Conservation (phyloP, 257 asterid species). For the Nicotiana sylvestris region DNA sequence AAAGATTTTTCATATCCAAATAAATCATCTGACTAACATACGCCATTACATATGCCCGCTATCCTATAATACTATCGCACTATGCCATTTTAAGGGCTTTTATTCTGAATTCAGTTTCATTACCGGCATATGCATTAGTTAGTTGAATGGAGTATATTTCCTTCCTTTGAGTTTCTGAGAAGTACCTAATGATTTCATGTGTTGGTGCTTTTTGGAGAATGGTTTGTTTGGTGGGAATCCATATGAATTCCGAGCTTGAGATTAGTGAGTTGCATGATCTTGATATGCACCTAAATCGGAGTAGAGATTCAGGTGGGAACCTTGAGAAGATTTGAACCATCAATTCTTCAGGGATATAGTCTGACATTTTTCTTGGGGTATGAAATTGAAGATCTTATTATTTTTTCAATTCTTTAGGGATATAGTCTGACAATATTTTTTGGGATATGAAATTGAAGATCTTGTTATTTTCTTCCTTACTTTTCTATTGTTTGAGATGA, state of each 20-base stretch:
- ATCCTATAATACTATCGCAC: slow-evolving; percentile 23
- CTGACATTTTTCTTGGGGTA: not conserved
- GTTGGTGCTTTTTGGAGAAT: not conserved
- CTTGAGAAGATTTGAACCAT: slow-evolving; percentile 13
- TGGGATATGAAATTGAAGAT: too few relatives aligned
- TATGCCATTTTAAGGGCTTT: not conserved
- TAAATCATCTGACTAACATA: slow-evolving; percentile 31
- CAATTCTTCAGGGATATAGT: slow-evolving; percentile 12
- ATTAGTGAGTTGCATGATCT: slow-evolving; percentile 15
- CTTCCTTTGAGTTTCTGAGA: not conserved
- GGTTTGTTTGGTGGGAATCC: not conserved
- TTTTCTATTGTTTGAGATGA: not conserved
- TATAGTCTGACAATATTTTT: too few relatives aligned
- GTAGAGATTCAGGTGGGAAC: slow-evolving; percentile 9
- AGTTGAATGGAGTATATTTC: not conserved
- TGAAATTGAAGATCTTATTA: not conserved
- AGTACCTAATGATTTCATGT: slow-evolving; percentile 6
- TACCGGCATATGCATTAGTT: too few relatives aligned
- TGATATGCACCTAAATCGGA: slow-evolving; percentile 18
- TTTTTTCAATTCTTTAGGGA: too few relatives aligned
- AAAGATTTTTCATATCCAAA: slow-evolving; percentile 11
- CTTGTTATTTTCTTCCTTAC: not conserved
- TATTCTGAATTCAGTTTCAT: not conserved
- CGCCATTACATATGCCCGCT: slow-evolving; percentile 34
- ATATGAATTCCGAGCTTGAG: slow-evolving; percentile 11